Base-by-base conservation (phyloP, 2,329 filamentous ascomycete genomes). In the Plenodomus lindquistii region DNA sequence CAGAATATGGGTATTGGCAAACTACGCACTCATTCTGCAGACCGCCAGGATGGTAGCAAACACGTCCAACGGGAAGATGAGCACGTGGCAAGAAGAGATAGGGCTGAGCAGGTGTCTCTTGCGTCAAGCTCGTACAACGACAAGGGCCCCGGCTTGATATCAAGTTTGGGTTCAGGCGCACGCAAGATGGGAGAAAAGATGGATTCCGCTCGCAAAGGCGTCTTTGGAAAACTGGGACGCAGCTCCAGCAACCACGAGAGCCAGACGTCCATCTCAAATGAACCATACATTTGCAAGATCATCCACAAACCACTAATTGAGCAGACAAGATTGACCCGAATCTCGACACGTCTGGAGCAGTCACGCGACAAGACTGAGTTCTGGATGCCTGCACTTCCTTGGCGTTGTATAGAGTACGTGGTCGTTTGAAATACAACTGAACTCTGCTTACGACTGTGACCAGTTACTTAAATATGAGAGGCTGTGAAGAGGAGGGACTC, bases 311-410 rank as follows among this genome's bases (percentile, higher is more conserved):
- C 91, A 1, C 77, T 97, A 22, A 81, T 96, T 20, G 88, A 96
- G 69, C 93, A 97, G 74, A 92, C 92, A 6, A 85, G 93, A n/a
- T 79, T 86, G 55, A 97, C 93, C 0, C 84, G 93, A 55, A 97
- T 97, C 67, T 95, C 91, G 7, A 95, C 93, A 73, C 85, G 88
- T 22, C 77, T 97, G 37, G 90, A 95, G 66, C 85, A 89, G 52
- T 96, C 92, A 9, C 84, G 87, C 54, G 93, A 97, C 67, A 97
- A 97, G 79, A 97, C 93, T 0, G 93, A 97, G 67, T 97, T 95
- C 67, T 97, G 93, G 93, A 96, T 97, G 92, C 93, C 93, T 11
- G 89, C 91, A 6, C 86, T 97, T 49, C 92, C 93, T 0, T 97
- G 93, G 88, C 83, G 93, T 55, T 95, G 91, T 49, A 97, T 97